Conservation (phyloP, 192 early-diverging fungal genomes). For the Umbelopsis sp. region DNA sequence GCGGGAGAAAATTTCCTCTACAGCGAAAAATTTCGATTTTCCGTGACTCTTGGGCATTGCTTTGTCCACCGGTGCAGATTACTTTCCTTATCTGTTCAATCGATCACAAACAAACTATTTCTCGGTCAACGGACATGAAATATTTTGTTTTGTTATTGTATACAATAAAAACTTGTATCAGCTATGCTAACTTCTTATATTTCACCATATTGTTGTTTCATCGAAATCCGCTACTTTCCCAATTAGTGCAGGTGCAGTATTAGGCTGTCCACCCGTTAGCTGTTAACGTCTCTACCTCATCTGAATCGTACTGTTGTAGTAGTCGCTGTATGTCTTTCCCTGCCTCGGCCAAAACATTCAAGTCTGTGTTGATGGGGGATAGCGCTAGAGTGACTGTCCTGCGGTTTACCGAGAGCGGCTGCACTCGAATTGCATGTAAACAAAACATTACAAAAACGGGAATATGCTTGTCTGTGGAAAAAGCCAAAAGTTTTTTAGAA, state of each 20-base stretch:
- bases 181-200: constrained; percentile 3
- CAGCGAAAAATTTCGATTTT: too few relatives aligned
- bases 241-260: neutral
- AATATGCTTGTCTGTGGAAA: constrained; percentile 11
- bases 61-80: constrained; percentile 8
- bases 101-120: neutral
- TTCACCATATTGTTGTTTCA: constrained; percentile 5
- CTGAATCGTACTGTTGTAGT: neutral
- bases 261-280: constrained; percentile 1
- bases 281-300: constrained; percentile 2
- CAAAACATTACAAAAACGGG: constrained; percentile 15
- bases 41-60: too few relatives aligned
- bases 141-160: neutral
- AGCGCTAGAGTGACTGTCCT: neutral
- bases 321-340: neutral
- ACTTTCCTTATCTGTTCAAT: constrained; percentile 10
- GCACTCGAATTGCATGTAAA: constrained; percentile 1
- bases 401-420: neutral
- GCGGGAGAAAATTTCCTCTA: too few relatives aligned
- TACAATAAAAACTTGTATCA: neutral
- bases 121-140: neutral
- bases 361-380: constrained; percentile 12
- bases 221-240: neutral
- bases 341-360: neutral
- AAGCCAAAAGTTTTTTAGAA: neutral